These are phyloP conservation scores for Apium graveolens DNA, from an alignment of 129 eudicot genomes.

Conservation along the genomic window DNA sequence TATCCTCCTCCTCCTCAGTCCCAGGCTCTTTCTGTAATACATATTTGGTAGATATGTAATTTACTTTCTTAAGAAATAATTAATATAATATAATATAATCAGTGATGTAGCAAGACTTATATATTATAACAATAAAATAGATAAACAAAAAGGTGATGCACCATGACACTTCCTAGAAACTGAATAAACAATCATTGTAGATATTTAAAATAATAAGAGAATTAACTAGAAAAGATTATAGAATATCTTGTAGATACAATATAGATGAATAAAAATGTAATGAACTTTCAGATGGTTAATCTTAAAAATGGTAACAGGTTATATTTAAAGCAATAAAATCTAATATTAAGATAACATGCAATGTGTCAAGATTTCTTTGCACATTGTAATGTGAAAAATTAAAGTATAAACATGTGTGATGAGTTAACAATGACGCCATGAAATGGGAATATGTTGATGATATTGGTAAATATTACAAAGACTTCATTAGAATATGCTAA, in stretches of 20 bases:
- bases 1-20: slow-evolving; percentile 61
- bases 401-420: no score
- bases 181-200: no score
- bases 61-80: background rate
- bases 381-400: no score
- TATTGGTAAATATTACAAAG: no score
- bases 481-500: no score
- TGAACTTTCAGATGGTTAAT: background rate
- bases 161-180: background rate
- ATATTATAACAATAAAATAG: background rate
- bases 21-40: slow-evolving; percentile 50
- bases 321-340: background rate
- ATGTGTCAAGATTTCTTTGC: no score
- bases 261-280: background rate
- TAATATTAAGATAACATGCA: background rate
- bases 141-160: background rate
- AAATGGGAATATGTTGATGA: background rate
- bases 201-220: no score
- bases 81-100: no score
- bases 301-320: background rate
- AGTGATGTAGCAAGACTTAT: no score
- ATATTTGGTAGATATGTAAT: background rate
- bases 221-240: background rate
- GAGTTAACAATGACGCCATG: no score
- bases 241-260: background rate